A percentile compares a stretch with the other conserved stretches of the same genome.
Conservation (phyloP, 2,329 filamentous ascomycete species). For the Hypoxylon sp. region DNA sequence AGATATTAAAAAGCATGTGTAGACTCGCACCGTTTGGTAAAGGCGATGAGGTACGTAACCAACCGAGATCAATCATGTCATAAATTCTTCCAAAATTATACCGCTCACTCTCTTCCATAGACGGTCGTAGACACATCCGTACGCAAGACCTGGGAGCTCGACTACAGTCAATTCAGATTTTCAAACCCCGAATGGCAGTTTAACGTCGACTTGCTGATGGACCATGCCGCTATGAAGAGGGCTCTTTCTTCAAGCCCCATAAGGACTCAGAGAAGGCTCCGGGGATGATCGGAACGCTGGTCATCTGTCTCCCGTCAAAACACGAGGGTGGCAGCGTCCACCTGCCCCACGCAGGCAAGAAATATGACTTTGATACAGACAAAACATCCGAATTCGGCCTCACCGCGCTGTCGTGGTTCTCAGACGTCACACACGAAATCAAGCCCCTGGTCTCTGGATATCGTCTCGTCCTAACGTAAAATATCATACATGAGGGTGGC, state of each 20-base stretch:
- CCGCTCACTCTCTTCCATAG: neutral
- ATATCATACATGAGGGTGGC: slow-evolving; percentile 49
- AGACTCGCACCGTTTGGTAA: slow-evolving; percentile 49
- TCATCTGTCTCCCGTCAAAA: slow-evolving; percentile 54
- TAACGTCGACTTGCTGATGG: slow-evolving; percentile 39
- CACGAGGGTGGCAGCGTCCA: slow-evolving; percentile 54
- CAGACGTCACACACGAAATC: slow-evolving; percentile 58
- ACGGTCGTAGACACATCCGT: slow-evolving; percentile 50
- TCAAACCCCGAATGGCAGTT: slow-evolving; percentile 48
- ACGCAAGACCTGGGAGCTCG: slow-evolving; percentile 52
- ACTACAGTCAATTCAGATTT: slow-evolving; percentile 46
- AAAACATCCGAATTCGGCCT: slow-evolving; percentile 43
- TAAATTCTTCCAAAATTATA: neutral
- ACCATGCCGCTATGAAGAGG: slow-evolving; percentile 52
- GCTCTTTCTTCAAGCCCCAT: slow-evolving; percentile 55
- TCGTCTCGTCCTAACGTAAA: slow-evolving; percentile 58
- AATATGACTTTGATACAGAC: slow-evolving; percentile 44
- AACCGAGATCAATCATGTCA: neutral
- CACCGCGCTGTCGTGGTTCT: slow-evolving; percentile 53
- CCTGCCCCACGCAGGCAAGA: slow-evolving; percentile 47
- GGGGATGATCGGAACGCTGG: slow-evolving; percentile 57
- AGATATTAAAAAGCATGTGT: slow-evolving; percentile 36
- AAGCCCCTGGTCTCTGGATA: slow-evolving; percentile 52
- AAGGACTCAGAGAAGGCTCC: slow-evolving; percentile 54
- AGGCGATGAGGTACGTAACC: slow-evolving; percentile 39